Evolutionary conservation across 805 yeast genomes (phyloP).

Genomic region (Candida succiphila): DNA sequence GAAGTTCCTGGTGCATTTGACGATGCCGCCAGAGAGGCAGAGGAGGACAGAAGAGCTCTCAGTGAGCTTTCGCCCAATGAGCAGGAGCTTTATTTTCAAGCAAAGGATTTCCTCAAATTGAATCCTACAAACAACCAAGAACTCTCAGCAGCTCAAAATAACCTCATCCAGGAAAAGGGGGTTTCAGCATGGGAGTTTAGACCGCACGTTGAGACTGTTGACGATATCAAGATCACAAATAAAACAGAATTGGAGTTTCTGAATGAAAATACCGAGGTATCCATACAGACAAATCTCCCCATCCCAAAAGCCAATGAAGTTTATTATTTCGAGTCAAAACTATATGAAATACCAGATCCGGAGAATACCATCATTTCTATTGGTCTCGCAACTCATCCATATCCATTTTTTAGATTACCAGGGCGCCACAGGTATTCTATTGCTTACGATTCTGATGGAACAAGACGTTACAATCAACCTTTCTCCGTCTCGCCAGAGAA

Average conservation of each 20-base stretch:
- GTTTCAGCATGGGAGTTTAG: constrained; percentile 84
- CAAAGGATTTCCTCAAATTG: constrained; percentile 39
- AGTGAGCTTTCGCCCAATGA: constrained; percentile 57
- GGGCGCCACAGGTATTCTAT: constrained; percentile 82
- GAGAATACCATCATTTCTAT: constrained; percentile 50
- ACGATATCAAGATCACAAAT: constrained; percentile 51
- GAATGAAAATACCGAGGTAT: constrained; percentile 33
- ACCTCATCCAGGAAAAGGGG: constrained; percentile 77
- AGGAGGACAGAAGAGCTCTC: constrained; percentile 49
- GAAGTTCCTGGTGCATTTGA: constrained; percentile 51
- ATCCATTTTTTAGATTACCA: constrained; percentile 88
- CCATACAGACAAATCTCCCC: constrained; percentile 76
- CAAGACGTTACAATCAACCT: constrained; percentile 72
- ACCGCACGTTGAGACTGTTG: constrained; percentile 44
- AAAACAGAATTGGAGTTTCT: constrained; percentile 51
- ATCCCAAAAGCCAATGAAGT: constrained; percentile 76
- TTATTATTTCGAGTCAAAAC: constrained; percentile 81
- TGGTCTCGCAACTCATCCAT: constrained; percentile 80
- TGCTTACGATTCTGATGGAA: constrained; percentile 82
- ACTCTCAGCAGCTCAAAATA: constrained; percentile 41
- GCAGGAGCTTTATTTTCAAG: constrained; percentile 58
- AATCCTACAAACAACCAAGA: constrained; percentile 27
- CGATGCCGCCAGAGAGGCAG: constrained; percentile 50
- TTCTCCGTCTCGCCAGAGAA: constrained; percentile 31
- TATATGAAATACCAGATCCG: constrained; percentile 59